Base-by-base conservation (phyloP, 371 early-diverging fungal species). In the Mortierella sp. region DNA sequence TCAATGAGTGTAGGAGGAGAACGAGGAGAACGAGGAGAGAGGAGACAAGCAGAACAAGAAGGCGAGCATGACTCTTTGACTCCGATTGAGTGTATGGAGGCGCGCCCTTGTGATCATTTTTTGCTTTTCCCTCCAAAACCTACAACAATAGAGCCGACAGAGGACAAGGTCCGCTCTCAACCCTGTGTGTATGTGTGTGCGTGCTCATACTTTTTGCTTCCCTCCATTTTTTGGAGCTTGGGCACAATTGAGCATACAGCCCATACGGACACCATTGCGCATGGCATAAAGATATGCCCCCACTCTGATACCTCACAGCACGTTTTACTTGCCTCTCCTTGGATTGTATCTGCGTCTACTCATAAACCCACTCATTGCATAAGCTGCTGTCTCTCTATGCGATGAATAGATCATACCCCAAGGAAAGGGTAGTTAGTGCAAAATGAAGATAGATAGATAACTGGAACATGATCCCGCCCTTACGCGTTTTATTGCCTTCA, bases 41-140 rank as follows among this genome's bases (percentile, higher is more conserved):
- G 48, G 38, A 28, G 6, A 28, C 9, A 58, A 26, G 58, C 8
- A 6, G 31, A 60, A 31, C 45, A 45, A 34, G 31, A 63, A 19
- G 21, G 54, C 34, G 65, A 38, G 52, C 14, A 50, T 45, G 72
- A 47, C 21, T 28, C 21, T 28, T 11, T 34, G 38, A 68, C 24
- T 24, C 19, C 44, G 3, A 31, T 34, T 38, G 42, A 44, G n/a
- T 45, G 60, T 3, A 70, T 38, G 1, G 42, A 38, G 5, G 42
- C 42, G 42, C 42, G 42, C 42, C 55, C 58, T 50, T 72, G 72
- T 34, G 58, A 72, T 73, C 28, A 63, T 26, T 38, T 45, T 75
- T 9, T 26, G n/a, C 44, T n/a, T 50, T 47, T 68, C 68, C 68
- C 68, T 68, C 68, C 68, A 68, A 68, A 68, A 68, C 68, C 38